Conservation (phyloP, 2,329 filamentous ascomycete genomes). For the Diaporthe sp. region DNA sequence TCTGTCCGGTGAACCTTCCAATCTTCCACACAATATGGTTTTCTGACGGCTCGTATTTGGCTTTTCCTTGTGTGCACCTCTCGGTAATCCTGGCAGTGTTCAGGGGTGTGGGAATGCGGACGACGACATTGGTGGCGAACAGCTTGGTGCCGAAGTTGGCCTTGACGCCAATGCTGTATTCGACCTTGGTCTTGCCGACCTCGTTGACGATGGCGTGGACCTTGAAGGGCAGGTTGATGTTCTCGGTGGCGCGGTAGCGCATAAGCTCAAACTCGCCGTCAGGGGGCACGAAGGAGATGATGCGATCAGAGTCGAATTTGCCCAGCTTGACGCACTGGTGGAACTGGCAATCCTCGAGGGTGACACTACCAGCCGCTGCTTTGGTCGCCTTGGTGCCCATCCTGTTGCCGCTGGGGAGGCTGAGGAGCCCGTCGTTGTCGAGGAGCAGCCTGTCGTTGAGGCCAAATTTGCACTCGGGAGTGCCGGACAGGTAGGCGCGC, state of each 20-base stretch:
- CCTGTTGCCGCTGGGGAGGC: conserved; percentile 79
- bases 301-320: conserved; percentile 95
- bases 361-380: conserved; percentile 94
- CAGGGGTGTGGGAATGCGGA: conserved; percentile 93
- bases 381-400: conserved; percentile 91
- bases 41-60: conserved; percentile 97
- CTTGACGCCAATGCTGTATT: conserved; percentile 97
- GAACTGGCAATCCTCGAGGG: conserved; percentile 97
- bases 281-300: conserved; percentile 96
- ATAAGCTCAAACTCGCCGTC: conserved; percentile 99
- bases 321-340: conserved; percentile 98
- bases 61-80: conserved; percentile 94
- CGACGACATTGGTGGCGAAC: conserved; percentile 95
- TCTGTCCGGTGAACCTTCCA: conserved; percentile 96
- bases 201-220: conserved; percentile 99
- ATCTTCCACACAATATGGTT: conserved; percentile 99
- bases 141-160: conserved; percentile 97
- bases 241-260: conserved; percentile 98
- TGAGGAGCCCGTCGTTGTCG: conserved; percentile 78
- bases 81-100: conserved; percentile 96
- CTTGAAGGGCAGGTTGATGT: conserved; percentile 98
- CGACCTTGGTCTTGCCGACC: conserved; percentile 95
- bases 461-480: conserved; percentile 98
- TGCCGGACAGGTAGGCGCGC: conserved; percentile 96
- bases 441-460: conserved; percentile 94